Base-by-base conservation (phyloP, 352 stramenopile genomes). In the Pythium phragmitis region DNA sequence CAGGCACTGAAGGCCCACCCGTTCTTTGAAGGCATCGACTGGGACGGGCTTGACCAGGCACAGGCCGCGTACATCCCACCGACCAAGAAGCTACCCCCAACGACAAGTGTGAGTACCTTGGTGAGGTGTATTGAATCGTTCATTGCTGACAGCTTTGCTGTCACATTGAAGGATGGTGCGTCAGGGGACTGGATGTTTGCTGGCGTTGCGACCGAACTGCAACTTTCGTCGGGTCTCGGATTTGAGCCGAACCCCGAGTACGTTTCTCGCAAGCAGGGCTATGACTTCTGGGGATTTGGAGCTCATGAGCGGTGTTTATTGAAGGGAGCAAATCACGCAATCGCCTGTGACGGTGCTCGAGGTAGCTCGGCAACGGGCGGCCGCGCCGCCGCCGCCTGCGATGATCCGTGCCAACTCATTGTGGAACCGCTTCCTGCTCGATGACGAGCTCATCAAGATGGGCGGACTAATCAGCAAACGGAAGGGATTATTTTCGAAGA, bases 401-500 rank as follows among this genome's bases (percentile, higher is more conserved):
- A 81, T 89, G 52, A 77, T 76, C 36, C 85, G 85, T 56, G 92
- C 85, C 37, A 94, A 71, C 39, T 93, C 85, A 34, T 73, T 96
- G 11, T 96, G 87, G 79, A 94, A 92, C 67, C 82, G 87, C 4
- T 96, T 96, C 63, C 65, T 96, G 56, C 69, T 96, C 61, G 87
- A 96, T 58, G 85, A 96, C 58, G 87, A 96, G 66, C 50, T 91
- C 60, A 96, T 96, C 72, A 89, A 87, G 60, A 91, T 96, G 81
- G 74, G 82, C 9, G 85, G 87, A 3, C 79, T 96, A 48, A 92
- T 94, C 67, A 94, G 85, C 83, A 94, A 94, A 67, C 82, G 87
- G 61, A 96, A 96, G 63, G 87, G 87, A 4, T 74, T 96, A 21
- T 96, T 96, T 54, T 96, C 87, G 49, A 96, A 95, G 75, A 96